Evolutionary conservation across 805 yeast species (phyloP).

Genomic region (Candida nemodendra): DNA sequence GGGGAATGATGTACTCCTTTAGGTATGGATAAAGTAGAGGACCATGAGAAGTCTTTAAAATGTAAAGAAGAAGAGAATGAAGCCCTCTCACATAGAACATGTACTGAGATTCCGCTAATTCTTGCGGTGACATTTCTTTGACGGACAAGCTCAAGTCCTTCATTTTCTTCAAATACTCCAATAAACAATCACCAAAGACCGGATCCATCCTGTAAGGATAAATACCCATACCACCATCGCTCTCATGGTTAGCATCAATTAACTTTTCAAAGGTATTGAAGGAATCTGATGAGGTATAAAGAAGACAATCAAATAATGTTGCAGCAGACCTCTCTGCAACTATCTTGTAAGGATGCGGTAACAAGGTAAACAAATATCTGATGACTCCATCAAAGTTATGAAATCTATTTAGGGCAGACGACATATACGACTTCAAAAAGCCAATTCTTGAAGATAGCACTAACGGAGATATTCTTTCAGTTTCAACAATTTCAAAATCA

Average conservation of each 20-base stretch:
- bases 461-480: constrained; percentile 57
- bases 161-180: constrained; percentile 44
- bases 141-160: constrained; percentile 32
- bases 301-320: constrained; percentile 42
- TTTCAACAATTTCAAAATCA: constrained; percentile 45
- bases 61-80: constrained; percentile 54
- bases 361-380: constrained; percentile 43
- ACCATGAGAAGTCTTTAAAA: constrained; percentile 54
- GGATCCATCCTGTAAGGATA: constrained; percentile 31
- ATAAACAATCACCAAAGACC: constrained; percentile 37
- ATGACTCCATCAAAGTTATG: constrained; percentile 47
- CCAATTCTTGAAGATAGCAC: constrained; percentile 59
- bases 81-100: constrained; percentile 65
- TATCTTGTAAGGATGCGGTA: constrained; percentile 68
- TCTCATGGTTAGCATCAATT: constrained; percentile 34
- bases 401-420: constrained; percentile 36
- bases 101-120: constrained; percentile 56
- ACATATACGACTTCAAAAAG: constrained; percentile 46
- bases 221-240: constrained; percentile 36
- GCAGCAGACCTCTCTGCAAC: constrained; percentile 70
- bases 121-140: constrained; percentile 47
- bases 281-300: constrained; percentile 17
- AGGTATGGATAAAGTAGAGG: constrained; percentile 52
- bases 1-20: constrained; percentile 58
- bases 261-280: constrained; percentile 36